Evolutionary conservation across 495 filamentous ascomycete genomes (phyloP).

Genomic region (Neurospora sp.): DNA sequence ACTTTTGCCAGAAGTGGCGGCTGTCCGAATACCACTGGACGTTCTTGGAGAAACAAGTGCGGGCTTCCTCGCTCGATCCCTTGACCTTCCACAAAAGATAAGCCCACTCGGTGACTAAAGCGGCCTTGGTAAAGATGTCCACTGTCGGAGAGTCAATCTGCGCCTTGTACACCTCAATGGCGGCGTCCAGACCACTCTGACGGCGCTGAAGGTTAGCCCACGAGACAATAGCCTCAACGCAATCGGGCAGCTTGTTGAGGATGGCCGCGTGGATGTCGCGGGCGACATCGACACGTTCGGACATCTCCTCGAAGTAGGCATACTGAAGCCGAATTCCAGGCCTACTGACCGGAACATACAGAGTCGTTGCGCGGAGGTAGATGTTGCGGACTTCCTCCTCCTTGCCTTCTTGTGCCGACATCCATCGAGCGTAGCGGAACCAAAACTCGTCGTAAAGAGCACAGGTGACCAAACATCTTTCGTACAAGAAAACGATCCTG

Average conservation of each 20-base stretch:
- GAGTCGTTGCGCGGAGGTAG: constrained; percentile 74
- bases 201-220: constrained; percentile 84
- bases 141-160: constrained; percentile 64
- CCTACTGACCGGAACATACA: constrained; percentile 77
- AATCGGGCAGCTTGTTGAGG: constrained; percentile 52
- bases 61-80: constrained; percentile 74
- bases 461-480: constrained; percentile 84
- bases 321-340: constrained; percentile 80
- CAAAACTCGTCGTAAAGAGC: constrained; percentile 97
- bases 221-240: constrained; percentile 79
- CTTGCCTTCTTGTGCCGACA: constrained; percentile 70
- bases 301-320: constrained; percentile 88
- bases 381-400: constrained; percentile 89
- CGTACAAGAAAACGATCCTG: constrained; percentile 76
- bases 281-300: constrained; percentile 63
- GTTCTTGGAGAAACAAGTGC: constrained; percentile 74
- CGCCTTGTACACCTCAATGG: constrained; percentile 72
- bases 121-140: constrained; percentile 74
- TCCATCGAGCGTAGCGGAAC: constrained; percentile 96
- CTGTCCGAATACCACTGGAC: constrained; percentile 80
- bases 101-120: constrained; percentile 84
- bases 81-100: constrained; percentile 83
- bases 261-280: constrained; percentile 77
- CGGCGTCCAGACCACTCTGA: constrained; percentile 74
- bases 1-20: constrained; percentile 85